Evolutionary conservation across 2,329 filamentous ascomycete genomes (phyloP).

Genomic region (Cercospora beticola): DNA sequence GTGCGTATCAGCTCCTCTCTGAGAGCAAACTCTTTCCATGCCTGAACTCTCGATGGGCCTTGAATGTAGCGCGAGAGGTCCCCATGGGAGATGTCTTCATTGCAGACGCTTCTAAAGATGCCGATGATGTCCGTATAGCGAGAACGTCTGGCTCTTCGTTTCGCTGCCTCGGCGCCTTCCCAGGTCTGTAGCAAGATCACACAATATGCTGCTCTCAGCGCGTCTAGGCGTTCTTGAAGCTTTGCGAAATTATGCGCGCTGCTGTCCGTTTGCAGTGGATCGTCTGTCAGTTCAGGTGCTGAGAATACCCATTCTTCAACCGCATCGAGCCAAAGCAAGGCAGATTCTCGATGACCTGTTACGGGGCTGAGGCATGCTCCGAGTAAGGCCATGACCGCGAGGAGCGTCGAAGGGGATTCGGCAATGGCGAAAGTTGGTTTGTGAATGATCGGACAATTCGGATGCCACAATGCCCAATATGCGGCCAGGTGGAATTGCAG

Average conservation of each 20-base stretch:
- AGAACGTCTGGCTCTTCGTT: constrained; percentile 5
- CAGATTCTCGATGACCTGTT: constrained; percentile 3
- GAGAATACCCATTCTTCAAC: constrained; percentile 12
- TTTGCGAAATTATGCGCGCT: background rate
- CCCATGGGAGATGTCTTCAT: background rate
- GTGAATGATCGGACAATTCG: constrained; percentile 9
- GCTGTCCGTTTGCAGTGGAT: background rate
- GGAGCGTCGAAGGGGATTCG: background rate
- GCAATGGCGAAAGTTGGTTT: background rate
- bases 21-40: background rate
- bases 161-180: constrained; percentile 4
- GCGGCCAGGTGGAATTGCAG: background rate
- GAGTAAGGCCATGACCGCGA: constrained; percentile 8
- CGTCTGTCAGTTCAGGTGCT: constrained; percentile 1
- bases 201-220: constrained; percentile 3
- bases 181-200: constrained; percentile 6
- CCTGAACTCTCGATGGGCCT: background rate
- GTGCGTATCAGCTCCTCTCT: constrained; percentile 11
- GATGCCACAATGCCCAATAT: constrained; percentile 12
- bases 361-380: constrained; percentile 9
- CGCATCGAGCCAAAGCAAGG: constrained; percentile 3
- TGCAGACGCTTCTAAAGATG: constrained; percentile 6
- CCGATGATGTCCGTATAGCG: constrained; percentile 8
- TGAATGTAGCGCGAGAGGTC: background rate
- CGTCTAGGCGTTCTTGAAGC: background rate